Evolutionary conservation across 208 protist genomes (phyloP).

Genomic region (Leishmania guyanensis): DNA sequence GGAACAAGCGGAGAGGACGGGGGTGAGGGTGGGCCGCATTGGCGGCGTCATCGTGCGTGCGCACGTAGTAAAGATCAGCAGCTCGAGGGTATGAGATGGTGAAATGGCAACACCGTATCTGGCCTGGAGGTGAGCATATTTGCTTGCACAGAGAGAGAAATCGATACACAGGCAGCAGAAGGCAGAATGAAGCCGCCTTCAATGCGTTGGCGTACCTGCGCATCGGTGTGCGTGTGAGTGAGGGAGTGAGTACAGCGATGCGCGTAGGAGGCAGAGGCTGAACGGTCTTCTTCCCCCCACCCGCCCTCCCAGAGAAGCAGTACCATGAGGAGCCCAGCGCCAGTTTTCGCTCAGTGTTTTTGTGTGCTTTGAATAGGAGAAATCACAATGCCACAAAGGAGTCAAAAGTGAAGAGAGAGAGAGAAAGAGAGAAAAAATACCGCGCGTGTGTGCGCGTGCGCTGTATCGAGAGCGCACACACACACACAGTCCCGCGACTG

Average conservation of each 20-base stretch:
- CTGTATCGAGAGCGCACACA: background rate
- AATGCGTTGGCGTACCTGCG: background rate
- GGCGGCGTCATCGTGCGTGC: background rate
- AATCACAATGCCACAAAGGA: background rate
- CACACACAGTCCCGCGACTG: background rate
- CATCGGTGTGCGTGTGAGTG: background rate
- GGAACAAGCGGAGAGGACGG: too few species aligned
- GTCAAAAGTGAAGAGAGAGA: background rate
- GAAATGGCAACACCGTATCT: background rate
- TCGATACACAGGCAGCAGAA: background rate
- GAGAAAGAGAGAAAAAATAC: background rate
- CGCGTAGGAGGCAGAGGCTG: background rate
- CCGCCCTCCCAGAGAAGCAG: background rate
- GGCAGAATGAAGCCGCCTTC: background rate
- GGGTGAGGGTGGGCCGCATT: background rate
- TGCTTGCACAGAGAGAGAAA: background rate
- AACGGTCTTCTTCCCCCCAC: background rate
- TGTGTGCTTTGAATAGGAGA: background rate
- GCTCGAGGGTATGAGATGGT: background rate
- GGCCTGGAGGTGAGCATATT: background rate
- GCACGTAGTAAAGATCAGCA: background rate
- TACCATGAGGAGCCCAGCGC: background rate
- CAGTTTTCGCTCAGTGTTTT: background rate
- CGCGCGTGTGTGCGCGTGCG: too few species aligned
- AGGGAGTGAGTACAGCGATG: background rate